phyloP scores from a whole-genome alignment of 164 flowering plant species.

The Stephania cephalantha region DNA sequence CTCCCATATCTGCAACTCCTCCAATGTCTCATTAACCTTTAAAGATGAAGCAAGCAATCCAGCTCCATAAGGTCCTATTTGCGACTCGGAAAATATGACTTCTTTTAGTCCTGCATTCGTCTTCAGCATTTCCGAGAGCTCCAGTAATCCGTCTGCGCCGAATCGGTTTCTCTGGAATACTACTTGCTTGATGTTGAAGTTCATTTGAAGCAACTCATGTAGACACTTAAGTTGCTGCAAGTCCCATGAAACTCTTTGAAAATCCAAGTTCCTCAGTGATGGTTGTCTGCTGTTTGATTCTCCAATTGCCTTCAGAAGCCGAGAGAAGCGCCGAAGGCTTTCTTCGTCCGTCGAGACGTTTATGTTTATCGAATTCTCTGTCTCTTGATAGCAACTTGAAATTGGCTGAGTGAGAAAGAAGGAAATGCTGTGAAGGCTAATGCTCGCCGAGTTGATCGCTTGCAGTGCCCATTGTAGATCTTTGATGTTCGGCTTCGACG shows the following conservation, averaged over 20 bases:
- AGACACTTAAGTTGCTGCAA: constrained; percentile 32
- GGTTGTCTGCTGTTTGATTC: constrained; percentile 21
- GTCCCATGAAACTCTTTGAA: constrained; percentile 43
- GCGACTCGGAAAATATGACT: constrained; percentile 58
- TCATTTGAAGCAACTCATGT: constrained; percentile 35
- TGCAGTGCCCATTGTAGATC: constrained; percentile 64
- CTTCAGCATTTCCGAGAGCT: constrained; percentile 54
- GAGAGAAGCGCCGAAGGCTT: constrained; percentile 31
- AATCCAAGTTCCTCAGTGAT: constrained; percentile 47
- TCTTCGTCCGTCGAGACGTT: constrained; percentile 41
- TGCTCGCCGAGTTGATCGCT: constrained; percentile 34
- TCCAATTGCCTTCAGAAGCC: constrained; percentile 35
- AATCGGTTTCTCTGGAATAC: constrained; percentile 57
- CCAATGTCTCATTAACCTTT: constrained; percentile 56
- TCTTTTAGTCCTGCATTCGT: constrained; percentile 50
- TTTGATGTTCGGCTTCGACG: constrained; percentile 33
- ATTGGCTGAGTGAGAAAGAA: constrained; percentile 54
- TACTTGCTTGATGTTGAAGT: constrained; percentile 40
- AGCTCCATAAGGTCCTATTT: constrained; percentile 60
- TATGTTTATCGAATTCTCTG: constrained; percentile 58
- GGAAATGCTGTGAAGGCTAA: constrained; percentile 50
- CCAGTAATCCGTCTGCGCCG: constrained; percentile 33
- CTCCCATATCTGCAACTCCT: constrained; percentile 93
- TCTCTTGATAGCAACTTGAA: constrained; percentile 57
- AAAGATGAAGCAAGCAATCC: constrained; percentile 59